phyloP scores from a whole-genome alignment of 2,329 filamentous ascomycete species.

The Cladosporium sphaerospermum region DNA sequence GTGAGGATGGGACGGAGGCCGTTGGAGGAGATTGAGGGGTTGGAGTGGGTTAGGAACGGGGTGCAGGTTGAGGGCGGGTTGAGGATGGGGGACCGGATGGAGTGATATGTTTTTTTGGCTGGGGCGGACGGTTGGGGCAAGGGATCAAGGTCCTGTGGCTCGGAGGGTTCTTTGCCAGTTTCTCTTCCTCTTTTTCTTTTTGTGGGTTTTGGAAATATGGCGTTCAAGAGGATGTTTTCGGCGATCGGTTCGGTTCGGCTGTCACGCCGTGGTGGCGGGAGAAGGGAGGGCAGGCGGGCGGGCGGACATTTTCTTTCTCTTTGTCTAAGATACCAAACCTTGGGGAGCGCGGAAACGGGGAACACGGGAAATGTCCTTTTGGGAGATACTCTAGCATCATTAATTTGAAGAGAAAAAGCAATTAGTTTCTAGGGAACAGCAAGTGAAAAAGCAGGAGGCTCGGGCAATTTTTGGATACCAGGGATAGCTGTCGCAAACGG shows the following conservation, averaged over 20 bases:
- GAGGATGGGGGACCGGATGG: slow-evolving; percentile 33
- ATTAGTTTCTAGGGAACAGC: too few relatives aligned
- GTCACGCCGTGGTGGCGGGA: background rate
- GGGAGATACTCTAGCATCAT: background rate
- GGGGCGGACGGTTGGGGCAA: background rate
- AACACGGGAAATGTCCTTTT: background rate
- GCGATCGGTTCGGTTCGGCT: background rate
- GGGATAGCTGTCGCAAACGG: too few relatives aligned
- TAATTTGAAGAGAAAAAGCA: too few relatives aligned
- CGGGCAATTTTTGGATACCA: too few relatives aligned
- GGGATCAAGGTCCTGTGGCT: too few relatives aligned
- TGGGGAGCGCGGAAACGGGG: background rate
- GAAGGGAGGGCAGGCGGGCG: background rate
- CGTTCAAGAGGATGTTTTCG: background rate
- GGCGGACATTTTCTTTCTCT: background rate
- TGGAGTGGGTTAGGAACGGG: slow-evolving; percentile 70
- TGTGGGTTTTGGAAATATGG: background rate
- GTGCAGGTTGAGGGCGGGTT: slow-evolving; percentile 60
- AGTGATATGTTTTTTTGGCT: background rate
- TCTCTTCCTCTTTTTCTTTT: background rate
- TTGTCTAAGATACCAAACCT: background rate
- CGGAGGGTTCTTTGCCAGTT: too few relatives aligned
- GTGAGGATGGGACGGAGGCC: slow-evolving; percentile 68
- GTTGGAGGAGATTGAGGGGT: slow-evolving; percentile 64
- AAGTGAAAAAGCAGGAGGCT: too few relatives aligned